Percentiles rank a stretch among this genome's conserved stretches.
Evolutionary conservation across 2,329 filamentous ascomycete species (phyloP).

Genomic region (Aspergillus sp.): DNA sequence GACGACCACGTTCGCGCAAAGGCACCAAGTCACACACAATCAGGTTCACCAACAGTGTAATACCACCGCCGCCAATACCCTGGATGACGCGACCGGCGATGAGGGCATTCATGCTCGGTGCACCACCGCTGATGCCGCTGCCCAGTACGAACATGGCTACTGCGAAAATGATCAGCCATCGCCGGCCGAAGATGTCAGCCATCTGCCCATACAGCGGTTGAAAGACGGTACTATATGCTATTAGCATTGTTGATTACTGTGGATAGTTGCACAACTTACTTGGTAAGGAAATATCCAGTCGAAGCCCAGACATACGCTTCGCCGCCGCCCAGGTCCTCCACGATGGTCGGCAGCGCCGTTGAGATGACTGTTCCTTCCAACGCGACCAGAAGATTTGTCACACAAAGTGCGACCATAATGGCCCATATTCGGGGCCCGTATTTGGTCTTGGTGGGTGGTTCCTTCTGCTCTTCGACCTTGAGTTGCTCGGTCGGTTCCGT

Average conservation of each 20-base stretch:
- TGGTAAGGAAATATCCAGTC: too few relatives aligned
- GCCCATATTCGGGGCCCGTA: too few relatives aligned
- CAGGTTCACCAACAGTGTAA: constrained; percentile 45
- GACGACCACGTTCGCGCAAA: constrained; percentile 36
- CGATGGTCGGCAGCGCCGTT: too few relatives aligned
- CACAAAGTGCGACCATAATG: too few relatives aligned
- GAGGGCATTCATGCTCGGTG: constrained; percentile 48
- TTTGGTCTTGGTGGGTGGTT: too few relatives aligned
- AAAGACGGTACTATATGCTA: neutral
- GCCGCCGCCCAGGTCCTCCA: too few relatives aligned
- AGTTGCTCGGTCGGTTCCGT: too few relatives aligned
- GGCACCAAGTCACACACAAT: constrained; percentile 52
- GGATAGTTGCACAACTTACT: too few relatives aligned
- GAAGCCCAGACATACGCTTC: too few relatives aligned
- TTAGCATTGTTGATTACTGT: neutral
- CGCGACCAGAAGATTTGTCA: too few relatives aligned
- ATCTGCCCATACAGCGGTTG: constrained; percentile 56
- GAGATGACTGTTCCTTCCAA: too few relatives aligned
- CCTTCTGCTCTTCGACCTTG: too few relatives aligned
- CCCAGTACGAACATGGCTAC: constrained; percentile 53
- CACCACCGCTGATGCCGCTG: constrained; percentile 55
- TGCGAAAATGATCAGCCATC: constrained; percentile 46
- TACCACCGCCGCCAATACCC: constrained; percentile 53
- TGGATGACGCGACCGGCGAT: constrained; percentile 60
- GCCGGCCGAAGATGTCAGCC: constrained; percentile 56